phyloP scores from a whole-genome alignment of 2,329 filamentous ascomycete species.

The Aspergillus awamori region DNA sequence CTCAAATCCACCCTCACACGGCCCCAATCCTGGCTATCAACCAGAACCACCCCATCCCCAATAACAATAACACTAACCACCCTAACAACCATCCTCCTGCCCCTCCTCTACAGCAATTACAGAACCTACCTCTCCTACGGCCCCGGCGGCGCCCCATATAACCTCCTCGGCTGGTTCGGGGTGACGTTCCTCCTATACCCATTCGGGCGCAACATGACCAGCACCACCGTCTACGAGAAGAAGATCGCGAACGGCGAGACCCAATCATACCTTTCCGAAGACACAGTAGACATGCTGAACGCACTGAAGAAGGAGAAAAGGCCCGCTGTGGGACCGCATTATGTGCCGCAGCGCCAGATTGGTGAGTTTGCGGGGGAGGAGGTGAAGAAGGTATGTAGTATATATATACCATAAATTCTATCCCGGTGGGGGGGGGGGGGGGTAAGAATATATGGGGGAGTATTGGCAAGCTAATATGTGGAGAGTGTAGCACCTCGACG shows the following conservation, averaged over 20 bases:
- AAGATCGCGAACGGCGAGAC: slow-evolving; percentile 27
- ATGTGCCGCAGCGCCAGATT: slow-evolving; percentile 35
- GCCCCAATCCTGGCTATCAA: neutral
- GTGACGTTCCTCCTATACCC: slow-evolving; percentile 29
- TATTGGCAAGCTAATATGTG: neutral
- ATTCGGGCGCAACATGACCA: slow-evolving; percentile 31
- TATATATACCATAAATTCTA: neutral
- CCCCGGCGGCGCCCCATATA: slow-evolving; percentile 40
- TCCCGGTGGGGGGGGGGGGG: neutral
- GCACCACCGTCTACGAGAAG: slow-evolving; percentile 30
- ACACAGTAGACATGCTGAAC: slow-evolving; percentile 14
- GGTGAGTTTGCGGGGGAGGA: slow-evolving; percentile 27
- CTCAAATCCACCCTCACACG: neutral
- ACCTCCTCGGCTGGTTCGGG: slow-evolving; percentile 40
- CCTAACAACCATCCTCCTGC: slow-evolving; percentile 23
- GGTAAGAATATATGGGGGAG: neutral
- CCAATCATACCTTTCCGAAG: slow-evolving; percentile 17
- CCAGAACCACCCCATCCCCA: slow-evolving; percentile 18
- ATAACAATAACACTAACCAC: slow-evolving; percentile 4
- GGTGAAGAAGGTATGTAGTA: slow-evolving; percentile 30
- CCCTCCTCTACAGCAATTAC: slow-evolving; percentile 38
- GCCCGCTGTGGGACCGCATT: slow-evolving; percentile 32
- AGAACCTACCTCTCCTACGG: slow-evolving; percentile 40
- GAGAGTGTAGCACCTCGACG: slow-evolving; percentile 28
- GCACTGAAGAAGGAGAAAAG: slow-evolving; percentile 19